These are phyloP conservation scores for Phaseolus coccineus DNA, from an alignment of 331 rosid species.

Conservation along the genomic window DNA sequence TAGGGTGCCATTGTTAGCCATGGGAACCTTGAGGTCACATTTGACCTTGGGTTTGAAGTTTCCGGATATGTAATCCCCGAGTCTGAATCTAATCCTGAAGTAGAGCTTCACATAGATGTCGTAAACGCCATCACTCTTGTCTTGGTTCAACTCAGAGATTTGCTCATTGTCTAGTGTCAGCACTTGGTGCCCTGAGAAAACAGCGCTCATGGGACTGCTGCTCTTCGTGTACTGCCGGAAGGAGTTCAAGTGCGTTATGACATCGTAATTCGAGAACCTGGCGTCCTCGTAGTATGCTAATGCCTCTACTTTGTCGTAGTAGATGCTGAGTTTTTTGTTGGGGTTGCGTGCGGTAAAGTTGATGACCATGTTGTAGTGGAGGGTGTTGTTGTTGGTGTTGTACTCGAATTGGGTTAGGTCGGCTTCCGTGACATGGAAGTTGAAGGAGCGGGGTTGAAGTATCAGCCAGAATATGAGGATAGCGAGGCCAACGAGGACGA, in stretches of 20 bases:
- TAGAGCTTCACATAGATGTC: conserved; percentile 54
- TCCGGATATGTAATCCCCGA: not conserved
- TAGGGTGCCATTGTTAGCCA: not conserved
- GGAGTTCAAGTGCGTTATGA: conserved; percentile 44
- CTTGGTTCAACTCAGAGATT: conserved; percentile 33
- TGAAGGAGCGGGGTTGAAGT: conserved; percentile 58
- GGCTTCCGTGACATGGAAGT: conserved; percentile 45
- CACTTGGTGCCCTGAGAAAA: conserved; percentile 40
- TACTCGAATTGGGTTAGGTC: conserved; percentile 53
- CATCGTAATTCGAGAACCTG: conserved; percentile 40
- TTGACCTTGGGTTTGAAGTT: conserved; percentile 41
- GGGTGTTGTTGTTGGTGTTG: conserved; percentile 43
- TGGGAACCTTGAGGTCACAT: conserved; percentile 44
- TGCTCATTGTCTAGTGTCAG: conserved; percentile 34
- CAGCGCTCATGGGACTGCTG: conserved; percentile 42
- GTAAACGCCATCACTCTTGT: conserved; percentile 47
- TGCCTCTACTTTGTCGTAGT: conserved; percentile 54
- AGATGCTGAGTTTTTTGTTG: conserved; percentile 50
- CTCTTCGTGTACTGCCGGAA: conserved; percentile 60
- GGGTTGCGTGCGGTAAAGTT: conserved; percentile 58
- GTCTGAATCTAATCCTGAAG: conserved; percentile 51
- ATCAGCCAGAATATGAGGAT: conserved; percentile 56
- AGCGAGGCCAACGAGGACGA: conserved; percentile 42
- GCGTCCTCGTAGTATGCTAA: conserved; percentile 44
- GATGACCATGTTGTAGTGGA: conserved; percentile 54